These are phyloP conservation scores for Senna tora DNA, from an alignment of 306 rosid genomes.

Conservation along the genomic window DNA sequence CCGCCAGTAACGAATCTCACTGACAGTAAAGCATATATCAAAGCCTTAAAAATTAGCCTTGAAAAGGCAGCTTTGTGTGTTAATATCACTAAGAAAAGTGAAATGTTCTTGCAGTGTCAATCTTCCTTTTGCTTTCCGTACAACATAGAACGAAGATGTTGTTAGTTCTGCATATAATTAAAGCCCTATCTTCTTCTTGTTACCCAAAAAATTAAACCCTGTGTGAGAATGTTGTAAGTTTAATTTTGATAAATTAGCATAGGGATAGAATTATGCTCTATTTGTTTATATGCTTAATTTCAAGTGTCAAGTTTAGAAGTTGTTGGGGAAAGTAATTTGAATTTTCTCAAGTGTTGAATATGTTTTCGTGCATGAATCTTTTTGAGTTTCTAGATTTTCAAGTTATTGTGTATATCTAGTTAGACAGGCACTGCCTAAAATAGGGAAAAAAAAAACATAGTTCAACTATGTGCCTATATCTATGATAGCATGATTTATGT, in stretches of 20 bases:
- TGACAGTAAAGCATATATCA: neutral
- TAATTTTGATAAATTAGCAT: neutral
- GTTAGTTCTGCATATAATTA: too few species aligned
- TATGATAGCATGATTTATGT: neutral
- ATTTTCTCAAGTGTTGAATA: neutral
- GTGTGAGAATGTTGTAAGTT: neutral
- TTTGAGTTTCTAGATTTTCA: neutral
- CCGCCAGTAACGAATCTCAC: neutral
- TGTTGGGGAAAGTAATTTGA: neutral
- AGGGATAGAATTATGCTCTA: neutral
- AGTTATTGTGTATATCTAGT: too few species aligned
- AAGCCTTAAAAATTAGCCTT: too few species aligned
- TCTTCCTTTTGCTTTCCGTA: neutral
- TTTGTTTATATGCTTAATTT: neutral
- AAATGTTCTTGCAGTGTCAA: neutral
- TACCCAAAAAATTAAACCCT: neutral
- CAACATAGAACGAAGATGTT: neutral
- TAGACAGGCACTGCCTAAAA: too few species aligned
- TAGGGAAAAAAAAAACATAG: too few species aligned
- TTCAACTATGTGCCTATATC: too few species aligned
- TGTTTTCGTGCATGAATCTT: neutral
- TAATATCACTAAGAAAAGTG: neutral
- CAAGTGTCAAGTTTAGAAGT: neutral
- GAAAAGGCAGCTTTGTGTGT: too few species aligned
- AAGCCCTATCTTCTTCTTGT: too few species aligned